Base-by-base conservation (phyloP, 139 green algal genomes). In the Ettlia oleoabundans region DNA sequence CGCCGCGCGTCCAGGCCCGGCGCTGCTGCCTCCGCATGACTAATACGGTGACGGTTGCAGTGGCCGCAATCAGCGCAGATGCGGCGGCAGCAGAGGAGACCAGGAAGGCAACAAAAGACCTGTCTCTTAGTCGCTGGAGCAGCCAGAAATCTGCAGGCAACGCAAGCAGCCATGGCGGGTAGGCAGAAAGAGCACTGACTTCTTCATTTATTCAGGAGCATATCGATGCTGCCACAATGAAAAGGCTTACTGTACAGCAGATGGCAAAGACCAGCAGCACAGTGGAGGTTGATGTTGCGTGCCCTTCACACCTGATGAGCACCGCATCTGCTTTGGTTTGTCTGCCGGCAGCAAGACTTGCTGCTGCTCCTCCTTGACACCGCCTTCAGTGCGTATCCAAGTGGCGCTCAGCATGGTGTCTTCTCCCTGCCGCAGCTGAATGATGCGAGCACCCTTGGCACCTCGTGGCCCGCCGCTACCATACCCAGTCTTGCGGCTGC, bases 401-500 rank as follows among this genome's bases (percentile, higher is more conserved):
- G 66, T 73, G 37, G 35, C 37, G 66, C 66, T 73, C 18, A 32
- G 21, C 37, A 37, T 37, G 18, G 66, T 37, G 66, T 37, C 51
- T 37, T 73, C 21, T 6, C 66, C 66, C 37, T 35, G 66, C 30
- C 66, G 26, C 66, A 73, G 66, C 22, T 37, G 35, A 37, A 73
- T 73, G 66, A 73, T 73, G 66, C 66, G 66, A 6, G 66, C 66
- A 22, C 66, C 66, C 66, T 51, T 52, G 66, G 66, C 35, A 37
- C 66, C 66, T 6, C 30, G 24, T 4, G 82, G 82, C 18, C 82
- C 82, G 66, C 82, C 80, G 53, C 51, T 80, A 0, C 82, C 75
- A 19, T 86, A 83, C 4, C 82, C 82, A 18, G 82, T 72, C 47
- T 82, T 83, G 33, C 68, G 67, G 8, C 80, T 85, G 66, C n/a